phyloP scores from a whole-genome alignment of 192 early-diverging fungal species.

The Podila clonocystis region DNA sequence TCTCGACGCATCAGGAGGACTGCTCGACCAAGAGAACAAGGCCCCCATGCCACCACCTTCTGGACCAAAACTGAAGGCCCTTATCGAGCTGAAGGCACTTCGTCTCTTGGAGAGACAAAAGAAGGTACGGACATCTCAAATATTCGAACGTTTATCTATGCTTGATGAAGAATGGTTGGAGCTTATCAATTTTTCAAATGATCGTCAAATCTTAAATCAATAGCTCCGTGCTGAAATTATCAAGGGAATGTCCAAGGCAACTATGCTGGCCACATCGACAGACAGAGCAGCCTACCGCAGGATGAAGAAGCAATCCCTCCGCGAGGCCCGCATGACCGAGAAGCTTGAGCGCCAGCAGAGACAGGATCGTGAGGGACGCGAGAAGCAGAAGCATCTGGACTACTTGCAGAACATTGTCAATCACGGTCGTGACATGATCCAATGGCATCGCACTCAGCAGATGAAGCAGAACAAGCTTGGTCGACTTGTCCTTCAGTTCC shows the following conservation, averaged over 20 bases:
- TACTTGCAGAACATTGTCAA: conserved; percentile 79
- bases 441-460: conserved; percentile 76
- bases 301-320: conserved; percentile 84
- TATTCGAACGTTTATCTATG: too few relatives aligned
- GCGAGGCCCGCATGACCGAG: conserved; percentile 90
- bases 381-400: conserved; percentile 86
- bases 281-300: conserved; percentile 81
- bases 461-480: conserved; percentile 79
- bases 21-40: conserved; percentile 41
- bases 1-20: conserved; percentile 28
- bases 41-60: conserved; percentile 6
- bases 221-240: conserved; percentile 80
- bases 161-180: too few relatives aligned
- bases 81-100: conserved; percentile 91
- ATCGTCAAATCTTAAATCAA: neutral
- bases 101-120: conserved; percentile 83
- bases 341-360: conserved; percentile 91
- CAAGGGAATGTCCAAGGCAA: conserved; percentile 73
- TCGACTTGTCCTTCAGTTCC: conserved; percentile 77
- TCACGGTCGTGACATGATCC: conserved; percentile 77
- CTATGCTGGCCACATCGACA: conserved; percentile 81
- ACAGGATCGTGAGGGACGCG: conserved; percentile 84
- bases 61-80: conserved; percentile 75
- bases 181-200: too few relatives aligned
- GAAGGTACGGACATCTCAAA: conserved; percentile 48